phyloP scores from a whole-genome alignment of 2,329 filamentous ascomycete species.

The Microdochium nivale region DNA sequence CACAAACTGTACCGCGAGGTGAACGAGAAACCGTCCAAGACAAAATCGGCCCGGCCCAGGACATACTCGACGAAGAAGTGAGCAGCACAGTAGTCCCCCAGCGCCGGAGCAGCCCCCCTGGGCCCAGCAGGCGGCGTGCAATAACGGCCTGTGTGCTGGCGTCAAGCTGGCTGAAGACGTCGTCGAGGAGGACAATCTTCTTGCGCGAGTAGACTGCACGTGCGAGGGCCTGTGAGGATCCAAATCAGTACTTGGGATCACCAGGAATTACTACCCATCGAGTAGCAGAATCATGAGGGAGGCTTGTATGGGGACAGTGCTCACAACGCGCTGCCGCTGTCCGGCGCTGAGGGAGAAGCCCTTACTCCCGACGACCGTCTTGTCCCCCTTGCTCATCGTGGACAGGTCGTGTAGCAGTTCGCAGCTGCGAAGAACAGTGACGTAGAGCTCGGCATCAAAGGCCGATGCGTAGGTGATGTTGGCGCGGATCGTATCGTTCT shows the following conservation, averaged over 20 bases:
- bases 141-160: conserved; percentile 21
- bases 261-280: conserved; percentile 8
- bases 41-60: conserved; percentile 25
- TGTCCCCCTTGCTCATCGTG: conserved; percentile 10
- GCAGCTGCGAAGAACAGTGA: conserved; percentile 5
- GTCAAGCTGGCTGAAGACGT: conserved; percentile 29
- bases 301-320: background rate
- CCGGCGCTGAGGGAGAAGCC: conserved; percentile 17
- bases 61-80: background rate
- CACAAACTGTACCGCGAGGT: too few species aligned
- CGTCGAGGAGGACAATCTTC: conserved; percentile 24
- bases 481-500: conserved; percentile 6
- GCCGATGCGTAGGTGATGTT: conserved; percentile 6
- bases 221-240: conserved; percentile 22
- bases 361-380: conserved; percentile 14
- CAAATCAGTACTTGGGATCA: conserved; percentile 1
- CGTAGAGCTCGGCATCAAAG: conserved; percentile 6
- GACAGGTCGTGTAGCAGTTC: conserved; percentile 5
- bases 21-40: too few species aligned
- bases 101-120: conserved; percentile 15
- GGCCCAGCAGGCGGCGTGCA: conserved; percentile 19
- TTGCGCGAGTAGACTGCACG: conserved; percentile 27
- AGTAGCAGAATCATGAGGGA: background rate
- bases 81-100: conserved; percentile 21
- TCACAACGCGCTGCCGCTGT: conserved; percentile 13